A percentile compares a stretch with the other conserved stretches of the same genome.
Conservation (phyloP, 1,284 basidiomycete species). For the Austroboletus novae-zelandiae region DNA sequence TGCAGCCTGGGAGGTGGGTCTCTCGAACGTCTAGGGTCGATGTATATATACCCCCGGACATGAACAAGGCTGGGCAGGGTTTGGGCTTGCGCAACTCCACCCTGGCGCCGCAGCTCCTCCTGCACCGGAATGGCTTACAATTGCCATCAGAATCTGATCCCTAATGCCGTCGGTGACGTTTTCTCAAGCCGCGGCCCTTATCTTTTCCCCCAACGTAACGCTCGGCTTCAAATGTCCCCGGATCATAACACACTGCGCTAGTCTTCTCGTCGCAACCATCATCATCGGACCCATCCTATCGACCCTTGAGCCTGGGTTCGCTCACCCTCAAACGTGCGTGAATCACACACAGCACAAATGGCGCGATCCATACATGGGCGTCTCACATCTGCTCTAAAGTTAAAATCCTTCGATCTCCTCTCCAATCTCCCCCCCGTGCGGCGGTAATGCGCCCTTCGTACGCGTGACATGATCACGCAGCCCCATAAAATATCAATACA, state of each 20-base stretch:
- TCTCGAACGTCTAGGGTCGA: neutral
- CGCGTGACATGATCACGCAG: neutral
- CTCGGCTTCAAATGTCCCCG: too few relatives aligned
- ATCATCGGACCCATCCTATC: too few relatives aligned
- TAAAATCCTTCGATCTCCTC: conserved; percentile 12
- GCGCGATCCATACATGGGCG: too few relatives aligned
- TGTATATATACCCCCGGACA: conserved; percentile 6
- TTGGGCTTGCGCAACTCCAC: conserved; percentile 11
- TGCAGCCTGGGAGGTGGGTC: too few relatives aligned
- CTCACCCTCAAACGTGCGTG: too few relatives aligned
- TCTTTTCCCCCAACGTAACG: too few relatives aligned
- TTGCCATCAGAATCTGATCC: neutral
- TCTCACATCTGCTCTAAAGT: neutral
- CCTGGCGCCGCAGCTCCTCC: conserved; percentile 19
- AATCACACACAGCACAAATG: too few relatives aligned
- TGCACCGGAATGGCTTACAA: neutral
- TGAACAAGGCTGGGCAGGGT: conserved; percentile 6
- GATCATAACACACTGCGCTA: too few relatives aligned
- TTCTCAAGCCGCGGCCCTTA: too few relatives aligned
- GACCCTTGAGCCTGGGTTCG: too few relatives aligned
- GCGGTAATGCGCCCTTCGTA: conserved; percentile 14
- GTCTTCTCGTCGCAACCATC: too few relatives aligned
- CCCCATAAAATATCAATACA: conserved; percentile 26
- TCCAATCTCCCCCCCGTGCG: conserved; percentile 7
- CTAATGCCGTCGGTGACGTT: too few relatives aligned